Base-by-base conservation (phyloP, 306 rosid genomes). In the Erythrophleum fordii region DNA sequence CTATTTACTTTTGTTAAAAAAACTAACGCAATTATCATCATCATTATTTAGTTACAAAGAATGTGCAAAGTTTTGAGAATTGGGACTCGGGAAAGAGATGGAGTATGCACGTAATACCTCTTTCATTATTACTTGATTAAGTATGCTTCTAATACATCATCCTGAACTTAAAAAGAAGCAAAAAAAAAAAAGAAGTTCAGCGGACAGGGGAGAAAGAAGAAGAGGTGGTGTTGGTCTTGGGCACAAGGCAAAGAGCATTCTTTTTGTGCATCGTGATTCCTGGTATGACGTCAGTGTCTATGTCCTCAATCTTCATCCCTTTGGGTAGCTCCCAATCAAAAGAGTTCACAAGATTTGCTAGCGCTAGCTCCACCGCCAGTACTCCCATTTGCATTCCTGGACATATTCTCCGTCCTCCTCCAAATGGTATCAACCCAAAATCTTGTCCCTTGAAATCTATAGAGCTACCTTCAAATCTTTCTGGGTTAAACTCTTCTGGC, bases 161-260 rank as follows among this genome's bases (percentile, higher is more conserved):
- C 13, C 2, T 42, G 11, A 37, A 37, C 8, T 37, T 37, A 37
- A 37, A 34, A 34, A 34, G 37, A 34, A 34, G 5, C 42, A 6
- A 37, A 37, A 37, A 0, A 0, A 37, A 37, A 37, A 37, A 3
- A 5, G 5, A 7, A 37, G 5, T 5, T 37, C 6, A 37, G 42
- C 0, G 42, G 8, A 37, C 8, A 42, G 1, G 13, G 46, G 34
- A 31, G 34, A 31, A 31, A 31, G 34, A 31, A 31, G 34, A 31
- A 31, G n/a, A n/a, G n/a, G 8, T 39, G 6, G 42, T 39, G 6
- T 39, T 5, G 42, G 0, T 5, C 18, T 25, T 59, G 67, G 67
- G 39, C 37, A 60, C 11, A 6, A 60, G 67, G 67, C 67, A 60
- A 60, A 60, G 67, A 28, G n/a, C 67, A 60, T 60, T 60, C 39